These are phyloP conservation scores for Trichaptum fuscoviolaceum DNA, from an alignment of 768 basidiomycete species.

Conservation along the genomic window DNA sequence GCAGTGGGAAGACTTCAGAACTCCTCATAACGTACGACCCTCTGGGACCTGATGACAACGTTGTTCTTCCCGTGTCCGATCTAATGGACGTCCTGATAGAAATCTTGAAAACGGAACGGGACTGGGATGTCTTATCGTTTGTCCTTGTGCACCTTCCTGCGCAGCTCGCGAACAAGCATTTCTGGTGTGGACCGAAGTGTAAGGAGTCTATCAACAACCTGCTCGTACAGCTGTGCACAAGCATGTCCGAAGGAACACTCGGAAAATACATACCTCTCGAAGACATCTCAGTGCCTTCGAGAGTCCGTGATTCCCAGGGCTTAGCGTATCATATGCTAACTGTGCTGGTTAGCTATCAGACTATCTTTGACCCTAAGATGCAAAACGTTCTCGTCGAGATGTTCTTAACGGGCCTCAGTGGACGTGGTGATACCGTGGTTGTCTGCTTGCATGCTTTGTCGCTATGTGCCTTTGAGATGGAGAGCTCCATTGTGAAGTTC, in stretches of 20 bases:
- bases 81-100: conserved; percentile 61
- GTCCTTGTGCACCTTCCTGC: conserved; percentile 85
- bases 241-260: conserved; percentile 54
- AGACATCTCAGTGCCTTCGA: conserved; percentile 26
- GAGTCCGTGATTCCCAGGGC: conserved; percentile 79
- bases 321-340: conserved; percentile 83
- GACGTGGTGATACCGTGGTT: conserved; percentile 72
- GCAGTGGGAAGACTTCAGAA: conserved; percentile 61
- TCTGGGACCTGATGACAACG: conserved; percentile 31
- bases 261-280: conserved; percentile 48
- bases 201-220: conserved; percentile 57
- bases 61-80: conserved; percentile 65
- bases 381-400: conserved; percentile 70
- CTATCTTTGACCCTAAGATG: conserved; percentile 64
- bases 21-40: conserved; percentile 63
- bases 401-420: conserved; percentile 63
- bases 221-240: conserved; percentile 60
- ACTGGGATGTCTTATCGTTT: conserved; percentile 94
- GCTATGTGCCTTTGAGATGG: conserved; percentile 82
- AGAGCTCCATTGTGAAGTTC: conserved; percentile 71
- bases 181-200: conserved; percentile 88
- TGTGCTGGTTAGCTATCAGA: conserved; percentile 82
- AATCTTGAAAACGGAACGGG: conserved; percentile 69
- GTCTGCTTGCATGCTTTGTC: conserved; percentile 88
- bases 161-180: conserved; percentile 91